A percentile compares a stretch with the other conserved stretches of the same genome.
These are phyloP conservation scores for Suhomyces tanzawaensis DNA, from an alignment of 805 yeast species.

Conservation along the genomic window DNA sequence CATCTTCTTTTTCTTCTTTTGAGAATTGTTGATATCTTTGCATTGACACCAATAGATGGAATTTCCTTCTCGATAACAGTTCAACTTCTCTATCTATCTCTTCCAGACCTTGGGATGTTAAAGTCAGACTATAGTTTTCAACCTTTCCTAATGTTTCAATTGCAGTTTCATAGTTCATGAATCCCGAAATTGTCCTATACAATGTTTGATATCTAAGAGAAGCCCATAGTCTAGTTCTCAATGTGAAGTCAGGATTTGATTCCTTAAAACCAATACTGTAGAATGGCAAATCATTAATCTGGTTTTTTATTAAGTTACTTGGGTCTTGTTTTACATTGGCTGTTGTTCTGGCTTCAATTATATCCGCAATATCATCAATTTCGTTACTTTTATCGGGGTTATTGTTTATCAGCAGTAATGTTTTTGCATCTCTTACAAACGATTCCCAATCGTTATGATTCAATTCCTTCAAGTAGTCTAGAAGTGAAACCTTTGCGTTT, in stretches of 20 bases:
- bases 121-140: conserved; percentile 45
- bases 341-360: not conserved
- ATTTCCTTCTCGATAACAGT: conserved; percentile 69
- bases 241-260: conserved; percentile 94
- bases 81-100: conserved; percentile 22
- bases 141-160: conserved; percentile 90
- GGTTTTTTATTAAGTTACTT: conserved; percentile 21
- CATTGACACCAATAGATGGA: conserved; percentile 80
- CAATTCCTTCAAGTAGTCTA: conserved; percentile 74
- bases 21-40: conserved; percentile 72
- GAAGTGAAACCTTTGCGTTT: conserved; percentile 51
- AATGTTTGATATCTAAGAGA: conserved; percentile 94
- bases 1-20: conserved; percentile 63
- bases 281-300: conserved; percentile 89
- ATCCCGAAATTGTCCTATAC: conserved; percentile 96
- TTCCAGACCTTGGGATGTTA: not conserved
- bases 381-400: not conserved
- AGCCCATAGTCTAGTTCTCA: conserved; percentile 98
- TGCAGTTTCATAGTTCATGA: conserved; percentile 97
- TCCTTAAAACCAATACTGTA: conserved; percentile 96
- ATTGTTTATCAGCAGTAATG: conserved; percentile 18
- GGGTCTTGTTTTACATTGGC: conserved; percentile 6
- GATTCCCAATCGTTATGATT: conserved; percentile 77
- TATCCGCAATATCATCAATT: not conserved
- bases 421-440: conserved; percentile 74